Percentiles rank a stretch among this genome's conserved stretches.
These are phyloP conservation scores for Tricholoma sp. DNA, from an alignment of 768 basidiomycete genomes.

Conservation along the genomic window DNA sequence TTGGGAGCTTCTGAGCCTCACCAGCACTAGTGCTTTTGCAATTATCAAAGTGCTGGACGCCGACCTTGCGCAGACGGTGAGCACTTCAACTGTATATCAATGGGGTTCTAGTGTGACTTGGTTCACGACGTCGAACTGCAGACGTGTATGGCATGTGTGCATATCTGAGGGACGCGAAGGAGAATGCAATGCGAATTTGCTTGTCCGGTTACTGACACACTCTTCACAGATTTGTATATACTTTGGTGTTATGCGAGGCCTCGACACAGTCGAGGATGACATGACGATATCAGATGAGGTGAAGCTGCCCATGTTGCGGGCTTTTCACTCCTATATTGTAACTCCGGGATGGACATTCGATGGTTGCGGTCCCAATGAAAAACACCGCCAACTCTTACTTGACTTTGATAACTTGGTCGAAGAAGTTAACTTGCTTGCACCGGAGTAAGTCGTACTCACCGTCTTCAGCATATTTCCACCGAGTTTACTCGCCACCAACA, in stretches of 20 bases:
- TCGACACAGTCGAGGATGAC: too few relatives aligned
- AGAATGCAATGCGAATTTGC: too few relatives aligned
- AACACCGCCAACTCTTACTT: neutral
- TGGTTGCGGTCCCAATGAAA: neutral
- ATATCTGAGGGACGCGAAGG: too few relatives aligned
- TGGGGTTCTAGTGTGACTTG: too few relatives aligned
- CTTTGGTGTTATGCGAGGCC: neutral
- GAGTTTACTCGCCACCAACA: neutral
- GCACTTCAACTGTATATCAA: neutral
- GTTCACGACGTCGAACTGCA: too few relatives aligned
- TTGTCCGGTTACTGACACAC: neutral
- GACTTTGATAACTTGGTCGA: neutral
- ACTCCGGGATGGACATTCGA: neutral
- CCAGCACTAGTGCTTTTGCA: neutral
- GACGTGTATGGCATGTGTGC: too few relatives aligned
- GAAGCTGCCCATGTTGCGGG: neutral
- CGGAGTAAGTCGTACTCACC: neutral
- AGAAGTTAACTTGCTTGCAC: neutral
- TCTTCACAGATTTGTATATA: neutral
- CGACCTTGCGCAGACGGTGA: neutral
- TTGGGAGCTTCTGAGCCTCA: neutral
- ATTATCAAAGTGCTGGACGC: neutral
- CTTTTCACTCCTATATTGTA: neutral
- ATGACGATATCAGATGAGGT: neutral
- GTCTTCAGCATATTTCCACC: neutral